Conservation (phyloP, 495 filamentous ascomycete species). For the Penicillium antarcticum region DNA sequence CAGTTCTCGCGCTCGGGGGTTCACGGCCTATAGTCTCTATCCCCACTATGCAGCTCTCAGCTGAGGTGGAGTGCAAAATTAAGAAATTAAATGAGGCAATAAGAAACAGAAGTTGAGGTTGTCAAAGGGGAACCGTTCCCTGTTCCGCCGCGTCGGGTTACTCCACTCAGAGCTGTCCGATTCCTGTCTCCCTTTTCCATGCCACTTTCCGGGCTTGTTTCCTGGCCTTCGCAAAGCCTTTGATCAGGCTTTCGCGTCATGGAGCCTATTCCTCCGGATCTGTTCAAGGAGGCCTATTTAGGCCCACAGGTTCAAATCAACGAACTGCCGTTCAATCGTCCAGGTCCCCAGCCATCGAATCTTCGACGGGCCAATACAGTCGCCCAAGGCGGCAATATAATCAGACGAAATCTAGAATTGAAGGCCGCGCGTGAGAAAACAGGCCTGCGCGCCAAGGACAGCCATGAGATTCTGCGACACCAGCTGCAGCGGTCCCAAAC, state of each 20-base stretch:
- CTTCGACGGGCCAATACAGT: constrained; percentile 45
- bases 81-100: neutral
- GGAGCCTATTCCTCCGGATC: constrained; percentile 19
- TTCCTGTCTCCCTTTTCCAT: neutral
- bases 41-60: neutral
- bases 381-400: constrained; percentile 31
- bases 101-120: neutral
- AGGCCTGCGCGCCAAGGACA: constrained; percentile 42
- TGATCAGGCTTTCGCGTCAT: constrained; percentile 12
- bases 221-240: neutral
- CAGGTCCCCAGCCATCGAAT: constrained; percentile 19
- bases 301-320: constrained; percentile 18
- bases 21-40: constrained; percentile 12
- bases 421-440: constrained; percentile 30
- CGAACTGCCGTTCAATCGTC: constrained; percentile 14
- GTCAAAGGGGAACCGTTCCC: constrained; percentile 9
- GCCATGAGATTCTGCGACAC: constrained; percentile 45
- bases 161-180: constrained; percentile 20
- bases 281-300: constrained; percentile 13
- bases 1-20: constrained; percentile 16
- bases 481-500: constrained; percentile 37
- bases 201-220: neutral
- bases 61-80: neutral
- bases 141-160: constrained; percentile 28
- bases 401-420: constrained; percentile 30